Percentiles rank a stretch among this genome's conserved stretches.
phyloP scores from a whole-genome alignment of 2,329 filamentous ascomycete genomes.

The Lasiodiplodia sp. region DNA sequence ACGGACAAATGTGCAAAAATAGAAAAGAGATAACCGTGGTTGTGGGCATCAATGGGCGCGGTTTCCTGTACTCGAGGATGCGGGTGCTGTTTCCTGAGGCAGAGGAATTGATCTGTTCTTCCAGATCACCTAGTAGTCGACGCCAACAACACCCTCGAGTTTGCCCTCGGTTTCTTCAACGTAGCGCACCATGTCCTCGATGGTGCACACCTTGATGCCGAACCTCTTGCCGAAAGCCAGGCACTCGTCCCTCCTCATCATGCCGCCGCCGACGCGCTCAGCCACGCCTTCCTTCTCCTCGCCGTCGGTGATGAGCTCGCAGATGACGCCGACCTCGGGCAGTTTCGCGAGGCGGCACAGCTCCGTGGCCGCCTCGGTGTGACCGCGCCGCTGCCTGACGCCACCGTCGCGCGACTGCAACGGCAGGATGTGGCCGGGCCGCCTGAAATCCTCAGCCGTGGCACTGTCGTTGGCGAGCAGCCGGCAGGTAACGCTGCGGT shows the following conservation, averaged over 20 bases:
- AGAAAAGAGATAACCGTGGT: background rate
- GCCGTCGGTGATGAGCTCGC: slow-evolving; percentile 90
- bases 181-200: slow-evolving; percentile 85
- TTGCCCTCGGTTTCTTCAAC: slow-evolving; percentile 76
- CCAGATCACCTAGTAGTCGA: slow-evolving; percentile 33
- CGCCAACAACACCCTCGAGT: slow-evolving; percentile 35
- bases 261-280: slow-evolving; percentile 72
- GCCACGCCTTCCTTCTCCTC: slow-evolving; percentile 73
- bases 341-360: slow-evolving; percentile 87
- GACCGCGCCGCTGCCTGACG: slow-evolving; percentile 78
- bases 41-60: background rate
- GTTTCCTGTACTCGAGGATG: background rate
- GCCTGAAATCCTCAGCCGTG: slow-evolving; percentile 69
- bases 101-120: background rate
- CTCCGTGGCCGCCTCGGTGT: slow-evolving; percentile 94
- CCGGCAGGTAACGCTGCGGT: slow-evolving; percentile 82
- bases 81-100: background rate
- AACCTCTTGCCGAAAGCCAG: slow-evolving; percentile 86
- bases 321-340: slow-evolving; percentile 79
- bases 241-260: slow-evolving; percentile 91
- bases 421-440: slow-evolving; percentile 91
- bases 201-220: slow-evolving; percentile 93
- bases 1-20: background rate
- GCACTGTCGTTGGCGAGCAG: slow-evolving; percentile 67
- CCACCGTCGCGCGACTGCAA: slow-evolving; percentile 80